Evolutionary conservation across 2,329 filamentous ascomycete species (phyloP).

Genomic region (Ophiosphaerella korrae): DNA sequence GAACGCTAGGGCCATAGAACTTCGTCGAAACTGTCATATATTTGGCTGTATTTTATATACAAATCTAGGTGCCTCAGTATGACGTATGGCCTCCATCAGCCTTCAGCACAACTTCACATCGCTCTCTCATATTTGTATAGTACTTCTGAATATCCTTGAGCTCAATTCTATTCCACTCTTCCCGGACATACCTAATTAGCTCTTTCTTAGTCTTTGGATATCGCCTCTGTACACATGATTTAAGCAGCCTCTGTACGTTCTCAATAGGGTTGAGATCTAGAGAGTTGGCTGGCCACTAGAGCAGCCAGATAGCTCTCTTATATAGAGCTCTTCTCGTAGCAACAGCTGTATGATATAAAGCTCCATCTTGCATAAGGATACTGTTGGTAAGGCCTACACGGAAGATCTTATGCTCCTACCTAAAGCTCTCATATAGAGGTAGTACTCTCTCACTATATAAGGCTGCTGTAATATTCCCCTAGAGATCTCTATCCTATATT

Average conservation of each 20-base stretch:
- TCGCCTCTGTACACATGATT: not conserved
- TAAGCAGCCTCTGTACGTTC: slow-evolving; percentile 9
- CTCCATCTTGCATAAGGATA: slow-evolving; percentile 9
- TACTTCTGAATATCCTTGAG: not conserved
- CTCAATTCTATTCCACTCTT: slow-evolving; percentile 9
- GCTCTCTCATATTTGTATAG: not conserved
- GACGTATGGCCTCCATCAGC: not conserved
- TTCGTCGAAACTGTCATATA: no score
- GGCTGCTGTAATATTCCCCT: no score
- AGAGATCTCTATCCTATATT: no score
- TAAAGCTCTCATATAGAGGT: no score
- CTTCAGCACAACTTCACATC: not conserved
- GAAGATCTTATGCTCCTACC: not conserved
- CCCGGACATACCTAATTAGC: slow-evolving; percentile 1
- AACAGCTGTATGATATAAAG: not conserved
- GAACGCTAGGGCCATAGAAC: no score
- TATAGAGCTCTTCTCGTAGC: not conserved
- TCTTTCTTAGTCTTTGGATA: slow-evolving; percentile 5
- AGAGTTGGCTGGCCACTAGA: slow-evolving; percentile 6
- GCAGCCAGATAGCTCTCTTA: not conserved
- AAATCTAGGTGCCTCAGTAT: not conserved
- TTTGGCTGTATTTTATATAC: slow-evolving; percentile 1
- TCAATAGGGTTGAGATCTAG: slow-evolving; percentile 11
- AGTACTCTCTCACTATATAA: no score
- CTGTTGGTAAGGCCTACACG: not conserved